A percentile compares a stretch with the other conserved stretches of the same genome.
Evolutionary conservation across 2,329 filamentous ascomycete genomes (phyloP).

Genomic region (Pseudogymnoascus pannorum): DNA sequence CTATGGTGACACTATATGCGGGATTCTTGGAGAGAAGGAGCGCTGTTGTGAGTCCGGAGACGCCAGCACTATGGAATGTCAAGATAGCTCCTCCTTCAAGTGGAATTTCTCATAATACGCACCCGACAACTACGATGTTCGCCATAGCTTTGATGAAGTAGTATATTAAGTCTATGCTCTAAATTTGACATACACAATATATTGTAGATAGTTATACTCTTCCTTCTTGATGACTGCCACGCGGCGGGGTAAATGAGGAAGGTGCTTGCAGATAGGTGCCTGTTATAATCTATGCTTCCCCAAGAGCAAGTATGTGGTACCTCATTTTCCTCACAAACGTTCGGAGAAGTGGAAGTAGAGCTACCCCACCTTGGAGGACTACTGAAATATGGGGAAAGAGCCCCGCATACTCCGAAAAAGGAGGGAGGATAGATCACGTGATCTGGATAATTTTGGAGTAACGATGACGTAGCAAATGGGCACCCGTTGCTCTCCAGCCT

Average conservation of each 20-base stretch:
- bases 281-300: background rate
- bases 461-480: background rate
- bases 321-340: background rate
- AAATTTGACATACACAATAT: background rate
- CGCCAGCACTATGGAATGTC: slow-evolving; percentile 46
- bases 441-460: background rate
- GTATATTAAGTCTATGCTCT: background rate
- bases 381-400: background rate
- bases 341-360: background rate
- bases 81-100: background rate
- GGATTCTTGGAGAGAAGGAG: slow-evolving; percentile 51
- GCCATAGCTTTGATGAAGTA: slow-evolving; percentile 8
- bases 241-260: background rate
- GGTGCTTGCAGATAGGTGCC: background rate
- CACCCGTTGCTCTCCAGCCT: background rate
- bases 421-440: background rate
- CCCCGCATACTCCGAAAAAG: slow-evolving; percentile 6
- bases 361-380: background rate
- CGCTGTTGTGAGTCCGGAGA: slow-evolving; percentile 59
- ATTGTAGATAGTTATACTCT: background rate
- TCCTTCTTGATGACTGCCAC: background rate
- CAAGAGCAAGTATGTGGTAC: background rate
- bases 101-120: slow-evolving; percentile 13
- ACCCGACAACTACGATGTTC: slow-evolving; percentile 34
- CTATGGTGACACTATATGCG: slow-evolving; percentile 56